phyloP scores from a whole-genome alignment of 2,329 filamentous ascomycete species.

The Arthrocladium fulminans region DNA sequence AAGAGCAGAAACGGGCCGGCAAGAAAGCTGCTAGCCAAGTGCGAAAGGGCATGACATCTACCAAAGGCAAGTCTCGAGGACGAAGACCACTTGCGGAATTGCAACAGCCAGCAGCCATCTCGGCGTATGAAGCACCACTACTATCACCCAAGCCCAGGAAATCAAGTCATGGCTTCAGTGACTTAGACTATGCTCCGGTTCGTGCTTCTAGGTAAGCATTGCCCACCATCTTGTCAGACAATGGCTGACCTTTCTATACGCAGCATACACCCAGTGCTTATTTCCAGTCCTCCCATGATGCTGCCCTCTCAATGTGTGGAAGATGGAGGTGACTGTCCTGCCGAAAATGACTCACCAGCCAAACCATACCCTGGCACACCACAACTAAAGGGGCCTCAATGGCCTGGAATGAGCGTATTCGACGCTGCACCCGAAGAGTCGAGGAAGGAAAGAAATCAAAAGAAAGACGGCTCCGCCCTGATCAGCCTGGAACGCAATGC shows the following conservation, averaged over 20 bases:
- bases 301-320: not conserved
- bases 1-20: constrained; percentile 56
- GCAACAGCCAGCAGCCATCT: not conserved
- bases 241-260: constrained; percentile 15
- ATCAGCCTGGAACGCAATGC: constrained; percentile 41
- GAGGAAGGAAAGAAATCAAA: constrained; percentile 43
- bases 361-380: constrained; percentile 15
- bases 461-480: constrained; percentile 39
- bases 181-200: constrained; percentile 17
- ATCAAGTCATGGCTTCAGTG: constrained; percentile 3
- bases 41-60: not conserved
- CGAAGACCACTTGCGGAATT: not conserved
- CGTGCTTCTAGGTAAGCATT: constrained; percentile 13
- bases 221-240: not conserved
- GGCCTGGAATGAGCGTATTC: constrained; percentile 46
- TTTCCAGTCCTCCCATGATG: constrained; percentile 2
- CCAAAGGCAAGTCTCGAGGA: not conserved
- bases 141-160: not conserved
- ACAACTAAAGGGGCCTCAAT: constrained; percentile 39
- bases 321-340: constrained; percentile 3
- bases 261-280: constrained; percentile 13
- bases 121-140: constrained; percentile 1
- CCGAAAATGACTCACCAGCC: constrained; percentile 8
- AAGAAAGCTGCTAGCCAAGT: constrained; percentile 4
- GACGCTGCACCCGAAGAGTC: constrained; percentile 43